Base-by-base conservation (phyloP, 2,329 filamentous ascomycete species). In the Paecilomyces niveus region DNA sequence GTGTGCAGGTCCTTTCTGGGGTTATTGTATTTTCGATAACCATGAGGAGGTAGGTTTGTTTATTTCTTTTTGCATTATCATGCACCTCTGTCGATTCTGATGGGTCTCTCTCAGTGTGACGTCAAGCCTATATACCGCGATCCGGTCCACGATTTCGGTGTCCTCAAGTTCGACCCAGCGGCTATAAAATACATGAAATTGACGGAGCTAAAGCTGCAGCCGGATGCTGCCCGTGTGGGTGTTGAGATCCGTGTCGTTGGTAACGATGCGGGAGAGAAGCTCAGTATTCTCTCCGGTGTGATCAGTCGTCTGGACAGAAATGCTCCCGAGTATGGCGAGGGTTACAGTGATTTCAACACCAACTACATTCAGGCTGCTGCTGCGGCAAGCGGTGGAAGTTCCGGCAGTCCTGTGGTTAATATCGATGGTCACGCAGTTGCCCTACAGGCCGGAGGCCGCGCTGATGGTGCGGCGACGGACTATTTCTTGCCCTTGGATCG, bases 291-390 rank as follows among this genome's bases (percentile, higher is more conserved):
- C 59, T 97, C 94, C 5, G 94, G 94, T 67, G 93, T 99, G 58
- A 99, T 99, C 73, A 96, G 92, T 76, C 87, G 94, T 67, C 81
- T 99, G 60, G 94, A 99, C 70, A 86, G 94, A 65, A 99, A 99
- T 75, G 95, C 95, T 1, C 94, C 94, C 15, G 94, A 99, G 70
- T 97, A 99, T 67, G 93, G 93, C 58, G 94, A 97, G 63, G 94
- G 94, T 29, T 99, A 99, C 74, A 94, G 92, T 74, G 94, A 99
- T 72, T 99, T 99, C 84, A 99, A 89, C 70, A 89, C 86, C 54
- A 89, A 96, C 73, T 99, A 99, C 80, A 97, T 97, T 68, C 94
- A 99, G 78, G 94, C 95, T 63, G 96, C 95, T 13, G 95, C 94
- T 3, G 93, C 94, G 3, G 95, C 94, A 2, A 97, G 92, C 73